Evolutionary conservation across 768 basidiomycete species (phyloP).

Genomic region (Chalciporus sphaerocephalus): DNA sequence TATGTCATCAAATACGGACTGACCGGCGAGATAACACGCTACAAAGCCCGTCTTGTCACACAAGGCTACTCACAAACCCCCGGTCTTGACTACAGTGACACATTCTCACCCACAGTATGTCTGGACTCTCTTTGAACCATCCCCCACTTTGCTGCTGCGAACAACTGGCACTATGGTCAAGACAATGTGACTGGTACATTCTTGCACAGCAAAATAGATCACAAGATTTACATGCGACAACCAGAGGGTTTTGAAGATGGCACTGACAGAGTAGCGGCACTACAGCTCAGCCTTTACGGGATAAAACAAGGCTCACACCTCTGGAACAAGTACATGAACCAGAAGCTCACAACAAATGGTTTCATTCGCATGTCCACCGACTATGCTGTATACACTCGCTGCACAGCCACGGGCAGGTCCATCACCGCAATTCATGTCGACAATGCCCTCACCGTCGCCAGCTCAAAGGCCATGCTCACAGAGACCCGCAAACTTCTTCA

Average conservation of each 20-base stretch:
- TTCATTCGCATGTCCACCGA: neutral
- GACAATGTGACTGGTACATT: conserved; percentile 9
- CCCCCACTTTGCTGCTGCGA: conserved; percentile 12
- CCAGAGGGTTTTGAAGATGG: conserved; percentile 32
- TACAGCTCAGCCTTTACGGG: conserved; percentile 36
- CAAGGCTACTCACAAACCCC: conserved; percentile 38
- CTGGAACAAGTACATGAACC: conserved; percentile 30
- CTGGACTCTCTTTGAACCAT: conserved; percentile 23
- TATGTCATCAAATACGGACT: conserved; percentile 2
- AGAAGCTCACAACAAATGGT: neutral
- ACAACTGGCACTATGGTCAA: conserved; percentile 6
- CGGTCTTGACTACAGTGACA: conserved; percentile 36
- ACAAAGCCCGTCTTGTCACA: conserved; percentile 41
- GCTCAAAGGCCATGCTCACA: neutral
- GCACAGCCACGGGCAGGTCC: neutral
- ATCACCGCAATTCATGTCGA: conserved; percentile 1
- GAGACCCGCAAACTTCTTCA: too few species aligned
- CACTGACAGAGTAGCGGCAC: conserved; percentile 19
- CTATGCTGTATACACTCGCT: neutral
- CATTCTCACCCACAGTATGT: conserved; percentile 24
- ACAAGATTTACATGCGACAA: conserved; percentile 39
- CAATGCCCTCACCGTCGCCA: conserved; percentile 1
- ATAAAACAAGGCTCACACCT: conserved; percentile 34
- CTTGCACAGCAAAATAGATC: conserved; percentile 13
- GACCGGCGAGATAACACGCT: neutral